phyloP scores from a whole-genome alignment of 352 stramenopile species.

The Pythium volutum region DNA sequence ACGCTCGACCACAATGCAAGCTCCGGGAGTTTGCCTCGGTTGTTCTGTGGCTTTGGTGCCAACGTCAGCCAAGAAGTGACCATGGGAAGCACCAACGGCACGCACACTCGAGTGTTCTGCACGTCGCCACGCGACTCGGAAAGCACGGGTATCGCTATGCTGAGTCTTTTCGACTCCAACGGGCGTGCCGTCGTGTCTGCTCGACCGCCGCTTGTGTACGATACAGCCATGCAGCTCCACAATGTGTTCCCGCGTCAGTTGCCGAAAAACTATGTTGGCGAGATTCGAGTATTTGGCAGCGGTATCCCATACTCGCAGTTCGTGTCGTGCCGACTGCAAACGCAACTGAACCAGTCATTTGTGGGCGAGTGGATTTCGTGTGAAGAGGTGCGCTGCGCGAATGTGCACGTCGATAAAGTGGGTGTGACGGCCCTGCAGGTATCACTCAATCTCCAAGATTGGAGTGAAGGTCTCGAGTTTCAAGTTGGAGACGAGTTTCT shows the following conservation, averaged over 20 bases:
- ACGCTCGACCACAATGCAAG: neutral
- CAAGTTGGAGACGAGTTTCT: neutral
- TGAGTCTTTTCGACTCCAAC: slow-evolving; percentile 8
- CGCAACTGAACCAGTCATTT: neutral
- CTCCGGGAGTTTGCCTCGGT: neutral
- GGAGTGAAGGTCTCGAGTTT: slow-evolving; percentile 10
- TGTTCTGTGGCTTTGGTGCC: slow-evolving; percentile 10
- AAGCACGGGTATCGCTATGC: neutral
- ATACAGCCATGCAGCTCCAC: neutral
- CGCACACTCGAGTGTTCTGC: neutral
- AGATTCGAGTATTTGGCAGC: slow-evolving; percentile 6
- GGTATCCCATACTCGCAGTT: slow-evolving; percentile 8
- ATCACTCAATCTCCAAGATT: slow-evolving; percentile 22
- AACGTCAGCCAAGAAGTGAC: neutral
- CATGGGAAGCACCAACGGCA: neutral
- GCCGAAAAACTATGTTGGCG: slow-evolving; percentile 4
- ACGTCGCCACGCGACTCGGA: slow-evolving; percentile 1
- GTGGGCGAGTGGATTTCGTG: slow-evolving; percentile 16
- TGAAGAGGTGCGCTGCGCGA: slow-evolving; percentile 6
- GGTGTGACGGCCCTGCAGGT: slow-evolving; percentile 5
- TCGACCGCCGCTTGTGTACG: slow-evolving; percentile 8
- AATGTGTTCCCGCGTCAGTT: neutral
- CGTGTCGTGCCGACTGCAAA: slow-evolving; percentile 1
- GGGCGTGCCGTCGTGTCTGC: neutral
- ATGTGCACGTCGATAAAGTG: neutral